Conservation (phyloP, 768 basidiomycete genomes). For the Calocybe gangraenosa region DNA sequence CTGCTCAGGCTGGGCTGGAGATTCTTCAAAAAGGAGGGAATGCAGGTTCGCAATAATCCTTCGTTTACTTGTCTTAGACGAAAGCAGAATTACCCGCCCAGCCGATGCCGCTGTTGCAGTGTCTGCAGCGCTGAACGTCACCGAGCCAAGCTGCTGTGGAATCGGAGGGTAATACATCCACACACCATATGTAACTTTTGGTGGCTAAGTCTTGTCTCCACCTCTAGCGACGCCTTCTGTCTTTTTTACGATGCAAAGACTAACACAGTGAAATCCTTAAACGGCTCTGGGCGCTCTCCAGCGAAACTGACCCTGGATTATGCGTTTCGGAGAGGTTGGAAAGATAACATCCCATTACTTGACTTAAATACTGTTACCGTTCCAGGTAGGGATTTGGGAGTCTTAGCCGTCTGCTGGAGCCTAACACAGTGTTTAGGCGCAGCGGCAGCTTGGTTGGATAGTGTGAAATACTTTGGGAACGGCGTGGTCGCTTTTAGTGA, state of each 20-base stretch:
- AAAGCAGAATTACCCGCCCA: constrained; percentile 22
- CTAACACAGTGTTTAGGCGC: constrained; percentile 47
- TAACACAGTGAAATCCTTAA: constrained; percentile 82
- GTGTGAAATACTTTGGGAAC: constrained; percentile 77
- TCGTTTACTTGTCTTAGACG: neutral
- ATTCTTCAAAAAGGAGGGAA: constrained; percentile 93
- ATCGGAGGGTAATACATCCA: constrained; percentile 74
- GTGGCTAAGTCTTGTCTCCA: constrained; percentile 1
- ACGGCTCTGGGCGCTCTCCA: constrained; percentile 90
- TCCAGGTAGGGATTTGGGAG: constrained; percentile 45
- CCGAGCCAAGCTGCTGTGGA: constrained; percentile 86
- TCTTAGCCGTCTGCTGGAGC: neutral
- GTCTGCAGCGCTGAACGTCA: constrained; percentile 89
- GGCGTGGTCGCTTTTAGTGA: constrained; percentile 62
- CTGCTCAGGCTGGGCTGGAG: constrained; percentile 88
- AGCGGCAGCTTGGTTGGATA: constrained; percentile 93
- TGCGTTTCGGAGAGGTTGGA: constrained; percentile 63
- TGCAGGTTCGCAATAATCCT: constrained; percentile 56
- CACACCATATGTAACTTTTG: neutral
- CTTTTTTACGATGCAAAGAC: constrained; percentile 85
- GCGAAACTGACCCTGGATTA: constrained; percentile 74
- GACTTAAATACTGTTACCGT: constrained; percentile 90
- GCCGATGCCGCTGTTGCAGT: constrained; percentile 94
- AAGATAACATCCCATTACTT: constrained; percentile 67
- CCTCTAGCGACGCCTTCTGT: constrained; percentile 79